Evolutionary conservation across 1,139 yeast genomes (phyloP), one percentile per base, ranked within the genome.

Genomic region (Pichia sorboxylosa): DNA sequence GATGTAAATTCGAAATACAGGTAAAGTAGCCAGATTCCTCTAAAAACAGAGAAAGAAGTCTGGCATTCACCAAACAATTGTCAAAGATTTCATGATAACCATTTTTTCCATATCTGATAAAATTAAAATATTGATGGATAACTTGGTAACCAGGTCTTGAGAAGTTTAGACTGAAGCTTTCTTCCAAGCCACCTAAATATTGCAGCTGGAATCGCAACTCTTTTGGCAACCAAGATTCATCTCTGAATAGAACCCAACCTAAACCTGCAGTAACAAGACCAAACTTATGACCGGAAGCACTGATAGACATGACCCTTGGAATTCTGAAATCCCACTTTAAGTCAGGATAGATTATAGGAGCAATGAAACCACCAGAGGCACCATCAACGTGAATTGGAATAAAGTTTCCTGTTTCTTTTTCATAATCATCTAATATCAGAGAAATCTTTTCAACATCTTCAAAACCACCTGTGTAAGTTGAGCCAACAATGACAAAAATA

Each of bases 131-230:
- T 57, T 85, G 96, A 48, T 79, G 84, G 39, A 85, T 64, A 16
- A 85, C 90, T 36, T 85, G 93, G 70, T 74, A 81, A 2, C 96
- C 96, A 4, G 96, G 92, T 54, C 96, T 73, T 13, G 94, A 81
- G 55, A 85, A 85, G 60, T 85, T 85, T 54, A 85, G 66, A 26
- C 78, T 82, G 59, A 75, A 85, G 17, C 92, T 77, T 55, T 81
- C 90, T 55, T 85, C 96, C 14, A 78, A 69, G 20, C 95, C 94
- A 22, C 96, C 96, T 31, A 85, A 66, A 54, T 85, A 85, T 53
- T 78, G 79, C 49, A 85, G 65, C 43, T 80, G 76, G 58, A 85
- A 85, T 47, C 80, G 68, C 44, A 85, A 64, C 38, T 69, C 71
- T 32, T 75, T 64, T 17, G 95, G 93, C 42, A 85, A 64, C 48